Evolutionary conservation across 2,329 filamentous ascomycete genomes (phyloP), one percentile per base, ranked within the genome.

Genomic region (Fusarium coicis): DNA sequence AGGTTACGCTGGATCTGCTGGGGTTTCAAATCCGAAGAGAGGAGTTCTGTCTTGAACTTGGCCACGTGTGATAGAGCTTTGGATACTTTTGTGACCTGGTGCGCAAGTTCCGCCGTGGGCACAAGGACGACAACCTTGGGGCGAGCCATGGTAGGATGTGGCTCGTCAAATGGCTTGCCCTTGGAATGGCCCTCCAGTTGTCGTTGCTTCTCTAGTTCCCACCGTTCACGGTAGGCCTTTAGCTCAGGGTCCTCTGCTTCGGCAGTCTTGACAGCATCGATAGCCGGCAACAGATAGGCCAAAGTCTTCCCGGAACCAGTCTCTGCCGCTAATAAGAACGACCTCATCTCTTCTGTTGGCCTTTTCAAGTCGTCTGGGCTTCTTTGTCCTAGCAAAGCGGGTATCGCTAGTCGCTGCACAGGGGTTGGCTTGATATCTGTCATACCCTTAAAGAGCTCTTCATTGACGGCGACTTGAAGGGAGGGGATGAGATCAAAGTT

Each of bases 241-340:
- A 90, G 85, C 3, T 87, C 87, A 2, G 81, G 80, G 72, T 95
- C 92, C 18, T 84, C 81, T 1, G 86, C 85, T 79, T 96, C 93
- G 10, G 90, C 91, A 39, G 89, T 85, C 84, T 99, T 99, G 77
- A 99, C 83, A 14, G 93, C 93, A 82, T 99, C 91, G 58, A 99
- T 86, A 21, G 92, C 88, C 0, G 96, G 97, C 10, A 98, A 83
- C 10, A 98, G 85, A 79, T 99, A 99, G 14, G 96, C 94, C 70
- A 99, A 85, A 2, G 96, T 99, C 85, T 99, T 99, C 68, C 96
- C 96, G 1, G 96, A 98, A 18, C 96, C 96, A 1, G 96, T 99
- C 85, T 99, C 96, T 16, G 96, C 96, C 8, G 96, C 96, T 55
- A 99, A 87, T 18, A 99, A 87, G 79, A 94, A 98, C 2, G 82